These are phyloP conservation scores for Lathyrus aphaca DNA, from an alignment of 306 rosid genomes.

Conservation along the genomic window DNA sequence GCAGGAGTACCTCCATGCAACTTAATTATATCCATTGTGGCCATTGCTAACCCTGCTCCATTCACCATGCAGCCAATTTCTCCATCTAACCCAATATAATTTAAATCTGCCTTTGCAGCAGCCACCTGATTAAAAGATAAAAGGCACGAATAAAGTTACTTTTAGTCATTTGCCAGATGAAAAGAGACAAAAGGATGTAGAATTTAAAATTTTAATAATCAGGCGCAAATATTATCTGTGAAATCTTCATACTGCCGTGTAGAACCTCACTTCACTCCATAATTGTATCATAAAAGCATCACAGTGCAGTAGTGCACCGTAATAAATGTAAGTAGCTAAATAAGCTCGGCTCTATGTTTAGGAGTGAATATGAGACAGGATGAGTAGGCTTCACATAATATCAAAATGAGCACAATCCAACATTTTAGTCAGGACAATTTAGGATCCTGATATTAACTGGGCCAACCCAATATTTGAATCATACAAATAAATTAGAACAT, in stretches of 20 bases:
- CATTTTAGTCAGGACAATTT: constrained; percentile 1
- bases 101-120: constrained; percentile 95
- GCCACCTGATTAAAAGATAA: constrained; percentile 64
- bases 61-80: constrained; percentile 99
- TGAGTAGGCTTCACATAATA: constrained; percentile 4
- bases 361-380: background rate
- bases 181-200: constrained; percentile 10
- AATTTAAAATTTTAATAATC: background rate
- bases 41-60: constrained; percentile 99
- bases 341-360: constrained; percentile 11
- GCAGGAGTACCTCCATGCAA: constrained; percentile 99
- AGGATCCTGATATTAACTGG: constrained; percentile 8
- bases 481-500: constrained; percentile 1
- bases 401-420: background rate
- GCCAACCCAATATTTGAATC: background rate
- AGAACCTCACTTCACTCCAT: constrained; percentile 20
- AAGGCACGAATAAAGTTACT: constrained; percentile 25
- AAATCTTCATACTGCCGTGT: constrained; percentile 15
- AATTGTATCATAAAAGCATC: constrained; percentile 12
- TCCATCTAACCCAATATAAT: constrained; percentile 96
- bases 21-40: constrained; percentile 98
- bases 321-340: constrained; percentile 12
- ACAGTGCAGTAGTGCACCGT: constrained; percentile 2
- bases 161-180: background rate
- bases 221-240: constrained; percentile 16